phyloP scores from a whole-genome alignment of 441 rosid genomes.

The Pelargonium fulgidum region DNA sequence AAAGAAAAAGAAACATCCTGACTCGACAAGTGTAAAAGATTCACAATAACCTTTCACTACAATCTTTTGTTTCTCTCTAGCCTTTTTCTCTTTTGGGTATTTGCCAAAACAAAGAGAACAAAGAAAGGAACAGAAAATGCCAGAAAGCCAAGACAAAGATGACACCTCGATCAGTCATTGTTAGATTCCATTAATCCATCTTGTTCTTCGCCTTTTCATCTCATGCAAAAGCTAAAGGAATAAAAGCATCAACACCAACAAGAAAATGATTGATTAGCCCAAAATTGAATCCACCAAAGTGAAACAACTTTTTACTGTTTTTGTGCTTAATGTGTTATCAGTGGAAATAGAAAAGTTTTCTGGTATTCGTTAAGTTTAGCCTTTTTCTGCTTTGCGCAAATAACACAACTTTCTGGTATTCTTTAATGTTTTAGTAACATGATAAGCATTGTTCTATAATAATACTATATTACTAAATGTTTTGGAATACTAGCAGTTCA shows the following conservation, averaged over 20 bases:
- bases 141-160: too few relatives aligned
- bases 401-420: neutral
- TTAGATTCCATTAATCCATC: neutral
- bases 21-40: too few relatives aligned
- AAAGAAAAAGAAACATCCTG: too few relatives aligned
- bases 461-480: neutral
- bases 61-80: neutral
- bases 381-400: neutral
- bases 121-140: too few relatives aligned
- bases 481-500: constrained; percentile 18
- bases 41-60: too few relatives aligned
- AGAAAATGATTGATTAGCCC: neutral
- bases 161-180: neutral
- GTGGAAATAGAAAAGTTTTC: neutral
- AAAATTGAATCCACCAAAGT: neutral
- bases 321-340: neutral
- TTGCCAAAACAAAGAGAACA: neutral
- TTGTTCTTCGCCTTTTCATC: neutral
- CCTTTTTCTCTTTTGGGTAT: neutral
- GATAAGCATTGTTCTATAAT: neutral
- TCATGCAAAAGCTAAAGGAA: neutral
- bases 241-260: neutral
- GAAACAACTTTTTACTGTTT: neutral
- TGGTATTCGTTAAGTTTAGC: neutral
- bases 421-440: constrained; percentile 9